phyloP scores from a whole-genome alignment of 192 early-diverging fungal species.

The Funneliformis mosseae region DNA sequence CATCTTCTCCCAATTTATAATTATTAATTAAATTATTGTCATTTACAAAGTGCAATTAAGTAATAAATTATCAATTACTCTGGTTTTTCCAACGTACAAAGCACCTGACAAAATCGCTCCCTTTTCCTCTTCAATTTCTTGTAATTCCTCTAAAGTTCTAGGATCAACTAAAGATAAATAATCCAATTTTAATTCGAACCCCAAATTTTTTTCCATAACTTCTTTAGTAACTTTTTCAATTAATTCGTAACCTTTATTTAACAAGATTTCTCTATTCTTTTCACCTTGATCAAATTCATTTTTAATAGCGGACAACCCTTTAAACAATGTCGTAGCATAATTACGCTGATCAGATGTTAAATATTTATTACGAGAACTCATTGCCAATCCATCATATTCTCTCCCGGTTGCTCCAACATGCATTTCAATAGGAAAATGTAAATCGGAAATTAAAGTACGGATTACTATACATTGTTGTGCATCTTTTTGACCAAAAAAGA shows the following conservation, averaged over 20 bases:
- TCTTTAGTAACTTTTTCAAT: constrained; percentile 49
- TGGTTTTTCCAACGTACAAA: constrained; percentile 81
- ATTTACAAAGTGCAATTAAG: constrained; percentile 50
- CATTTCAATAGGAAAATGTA: constrained; percentile 77
- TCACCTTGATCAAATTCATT: constrained; percentile 47
- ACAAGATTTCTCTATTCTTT: constrained; percentile 46
- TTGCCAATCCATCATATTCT: constrained; percentile 83
- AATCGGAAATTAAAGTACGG: constrained; percentile 78
- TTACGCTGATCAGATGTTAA: constrained; percentile 69
- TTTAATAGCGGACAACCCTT: constrained; percentile 60
- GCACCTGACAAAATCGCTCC: constrained; percentile 86
- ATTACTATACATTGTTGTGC: constrained; percentile 90
- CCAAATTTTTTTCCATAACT: constrained; percentile 44
- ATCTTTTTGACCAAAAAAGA: constrained; percentile 97
- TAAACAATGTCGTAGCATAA: constrained; percentile 73
- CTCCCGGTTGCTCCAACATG: constrained; percentile 74
- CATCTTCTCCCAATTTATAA: constrained; percentile 76
- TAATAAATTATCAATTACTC: constrained; percentile 93
- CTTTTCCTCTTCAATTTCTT: constrained; percentile 47
- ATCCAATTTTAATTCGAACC: constrained; percentile 68
- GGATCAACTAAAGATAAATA: constrained; percentile 84
- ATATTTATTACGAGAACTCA: constrained; percentile 91
- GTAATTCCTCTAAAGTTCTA: constrained; percentile 63
- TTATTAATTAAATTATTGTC: constrained; percentile 16
- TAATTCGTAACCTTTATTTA: constrained; percentile 51